Percentiles rank a stretch among this genome's conserved stretches.
Evolutionary conservation across 2,329 filamentous ascomycete species (phyloP).

Genomic region (Ascomycota sp.): DNA sequence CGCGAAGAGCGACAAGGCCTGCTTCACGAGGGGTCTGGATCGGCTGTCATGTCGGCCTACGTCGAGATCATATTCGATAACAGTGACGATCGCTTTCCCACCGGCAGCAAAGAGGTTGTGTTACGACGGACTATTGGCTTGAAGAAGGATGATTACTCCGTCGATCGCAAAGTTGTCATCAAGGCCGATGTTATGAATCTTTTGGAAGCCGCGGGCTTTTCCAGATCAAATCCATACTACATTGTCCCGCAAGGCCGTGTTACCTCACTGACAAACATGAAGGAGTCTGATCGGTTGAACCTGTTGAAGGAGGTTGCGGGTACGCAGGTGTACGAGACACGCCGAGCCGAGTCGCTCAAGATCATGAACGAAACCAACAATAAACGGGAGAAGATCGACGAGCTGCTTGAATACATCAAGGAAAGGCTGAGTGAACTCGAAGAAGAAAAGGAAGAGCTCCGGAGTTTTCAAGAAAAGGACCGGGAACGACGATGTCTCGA

Average conservation of each 20-base stretch:
- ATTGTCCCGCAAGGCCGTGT: conserved; percentile 96
- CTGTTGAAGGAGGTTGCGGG: conserved; percentile 95
- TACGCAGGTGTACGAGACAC: conserved; percentile 89
- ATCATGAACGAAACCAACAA: conserved; percentile 95
- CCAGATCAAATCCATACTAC: conserved; percentile 93
- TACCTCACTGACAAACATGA: conserved; percentile 95
- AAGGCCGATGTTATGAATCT: conserved; percentile 90
- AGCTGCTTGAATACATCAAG: conserved; percentile 77
- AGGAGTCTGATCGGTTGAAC: conserved; percentile 75
- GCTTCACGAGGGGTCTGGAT: conserved; percentile 94
- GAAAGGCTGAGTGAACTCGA: conserved; percentile 76
- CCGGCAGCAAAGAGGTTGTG: conserved; percentile 74
- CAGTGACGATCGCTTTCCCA: conserved; percentile 84
- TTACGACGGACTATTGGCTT: conserved; percentile 85
- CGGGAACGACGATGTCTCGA: conserved; percentile 79
- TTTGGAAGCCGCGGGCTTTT: conserved; percentile 89
- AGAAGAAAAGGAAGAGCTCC: conserved; percentile 90
- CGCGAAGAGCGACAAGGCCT: conserved; percentile 90
- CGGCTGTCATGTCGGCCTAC: conserved; percentile 97
- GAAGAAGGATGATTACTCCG: conserved; percentile 96
- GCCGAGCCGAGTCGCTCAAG: conserved; percentile 77
- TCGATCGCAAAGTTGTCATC: conserved; percentile 91
- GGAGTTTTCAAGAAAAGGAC: conserved; percentile 88
- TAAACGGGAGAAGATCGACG: conserved; percentile 87
- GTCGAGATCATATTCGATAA: conserved; percentile 99